Evolutionary conservation across 768 basidiomycete species (phyloP).

Genomic region (Pisolithus microcarpus): DNA sequence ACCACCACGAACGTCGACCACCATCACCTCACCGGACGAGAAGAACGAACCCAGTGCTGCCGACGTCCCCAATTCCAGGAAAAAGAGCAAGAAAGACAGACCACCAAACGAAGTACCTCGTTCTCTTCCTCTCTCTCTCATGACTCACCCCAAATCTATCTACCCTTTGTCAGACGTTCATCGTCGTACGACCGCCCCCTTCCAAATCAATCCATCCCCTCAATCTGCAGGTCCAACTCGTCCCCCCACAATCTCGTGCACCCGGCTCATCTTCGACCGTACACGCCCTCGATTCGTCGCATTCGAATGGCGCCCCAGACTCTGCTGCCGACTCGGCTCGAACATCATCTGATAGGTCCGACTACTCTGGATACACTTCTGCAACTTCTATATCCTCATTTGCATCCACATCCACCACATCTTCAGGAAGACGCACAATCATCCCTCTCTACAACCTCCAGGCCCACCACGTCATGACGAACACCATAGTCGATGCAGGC

Average conservation of each 20-base stretch:
- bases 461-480: slow-evolving; percentile 83
- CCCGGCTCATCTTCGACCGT: slow-evolving; percentile 32
- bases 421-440: slow-evolving; percentile 59
- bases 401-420: slow-evolving; percentile 36
- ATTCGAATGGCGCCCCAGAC: slow-evolving; percentile 16
- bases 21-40: not conserved
- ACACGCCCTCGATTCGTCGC: slow-evolving; percentile 39
- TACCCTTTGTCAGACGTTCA: slow-evolving; percentile 57
- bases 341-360: slow-evolving; percentile 44
- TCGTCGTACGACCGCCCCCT: slow-evolving; percentile 87
- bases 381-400: slow-evolving; percentile 34
- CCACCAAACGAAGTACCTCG: slow-evolving; percentile 41
- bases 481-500: slow-evolving; percentile 80
- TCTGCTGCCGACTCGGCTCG: slow-evolving; percentile 23
- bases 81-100: slow-evolving; percentile 40
- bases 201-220: slow-evolving; percentile 79
- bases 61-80: slow-evolving; percentile 31
- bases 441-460: slow-evolving; percentile 83
- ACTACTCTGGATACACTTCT: slow-evolving; percentile 47
- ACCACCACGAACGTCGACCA: not conserved
- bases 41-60: slow-evolving; percentile 1
- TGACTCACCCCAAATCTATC: not conserved
- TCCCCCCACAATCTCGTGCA: slow-evolving; percentile 48
- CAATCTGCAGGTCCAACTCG: slow-evolving; percentile 88
- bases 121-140: slow-evolving; percentile 1